Evolutionary conservation across 2,329 filamentous ascomycete genomes (phyloP).

Genomic region (Amphichorda felina): DNA sequence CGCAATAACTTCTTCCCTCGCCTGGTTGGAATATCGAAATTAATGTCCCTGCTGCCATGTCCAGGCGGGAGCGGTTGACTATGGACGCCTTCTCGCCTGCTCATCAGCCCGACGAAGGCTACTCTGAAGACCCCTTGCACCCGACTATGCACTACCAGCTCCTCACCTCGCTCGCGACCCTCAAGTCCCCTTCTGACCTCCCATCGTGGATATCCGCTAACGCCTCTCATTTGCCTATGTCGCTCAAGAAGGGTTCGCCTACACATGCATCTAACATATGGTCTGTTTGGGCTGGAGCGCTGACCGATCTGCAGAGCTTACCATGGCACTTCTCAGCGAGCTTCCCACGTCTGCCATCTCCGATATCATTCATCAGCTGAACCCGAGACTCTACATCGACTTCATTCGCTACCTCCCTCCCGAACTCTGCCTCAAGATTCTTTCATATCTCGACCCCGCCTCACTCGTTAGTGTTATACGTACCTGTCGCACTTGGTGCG

Average conservation of each 20-base stretch:
- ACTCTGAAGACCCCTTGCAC: conserved; percentile 63
- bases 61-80: conserved; percentile 3
- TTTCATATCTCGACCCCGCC: conserved; percentile 71
- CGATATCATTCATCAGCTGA: conserved; percentile 67
- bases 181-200: conserved; percentile 29
- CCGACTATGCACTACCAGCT: conserved; percentile 20
- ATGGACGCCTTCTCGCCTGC: conserved; percentile 38
- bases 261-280: not conserved
- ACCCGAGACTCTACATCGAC: conserved; percentile 82
- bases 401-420: conserved; percentile 76
- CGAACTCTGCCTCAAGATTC: conserved; percentile 82
- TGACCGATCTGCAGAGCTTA: conserved; percentile 49
- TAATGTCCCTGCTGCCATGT: conserved; percentile 2
- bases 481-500: conserved; percentile 73
- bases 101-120: conserved; percentile 68
- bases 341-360: conserved; percentile 72
- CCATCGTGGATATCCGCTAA: conserved; percentile 38
- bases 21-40: no score
- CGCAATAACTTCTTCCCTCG: no score
- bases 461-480: conserved; percentile 71
- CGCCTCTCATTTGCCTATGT: conserved; percentile 33
- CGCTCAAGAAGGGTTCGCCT: conserved; percentile 38
- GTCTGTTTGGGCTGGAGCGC: conserved; percentile 1
- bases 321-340: conserved; percentile 64
- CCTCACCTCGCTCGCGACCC: conserved; percentile 18